Evolutionary conservation across 192 early-diverging fungal genomes (phyloP), one percentile per base, ranked within the genome.

Genomic region (Mortierella hygrophila): DNA sequence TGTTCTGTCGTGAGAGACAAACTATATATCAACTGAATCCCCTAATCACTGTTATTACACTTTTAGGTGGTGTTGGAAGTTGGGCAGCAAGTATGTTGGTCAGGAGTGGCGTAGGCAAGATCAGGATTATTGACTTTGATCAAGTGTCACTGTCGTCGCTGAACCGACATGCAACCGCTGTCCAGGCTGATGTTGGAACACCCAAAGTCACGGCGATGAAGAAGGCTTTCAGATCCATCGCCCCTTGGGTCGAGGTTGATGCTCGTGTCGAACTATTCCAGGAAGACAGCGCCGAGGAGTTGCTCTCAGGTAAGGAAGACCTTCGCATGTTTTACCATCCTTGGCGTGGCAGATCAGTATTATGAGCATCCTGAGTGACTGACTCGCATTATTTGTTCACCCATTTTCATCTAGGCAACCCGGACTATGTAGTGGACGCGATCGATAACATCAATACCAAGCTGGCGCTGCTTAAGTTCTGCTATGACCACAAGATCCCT

Each of bases 361-460:
- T 4, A 1, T 35, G 3, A 11, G 10, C 26, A 65, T 13, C n/a
- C 3, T 32, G 38, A 3, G 38, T 40, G n/a, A 4, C 26, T 32
- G 11, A 37, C 32, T 2, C 23, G 3, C 65, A 8, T 4, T 46
- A 46, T 23, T 32, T 46, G 37, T 15, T 18, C 21, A 16, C 8
- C 77, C 4, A 6, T 78, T 42, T 71, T 49, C 72, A 47, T 26
- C 35, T 75, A 88, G 89, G 89, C 23, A 76, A 89, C 23, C 94
- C 95, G 3, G 94, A 95, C 78, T 95, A 91, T 75, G 93, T 97
- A 29, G 84, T 97, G 42, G 97, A 99, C 77, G 97, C 97, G 75
- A 98, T 99, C 82, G 98, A 99, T 87, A 97, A 99, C 82, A 95
- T 99, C 81, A 92, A 97, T 60, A 99, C 98, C 18, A 99, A 99